phyloP scores from a whole-genome alignment of 345 rosid genomes.

The Xanthoceras sorbifolium region DNA sequence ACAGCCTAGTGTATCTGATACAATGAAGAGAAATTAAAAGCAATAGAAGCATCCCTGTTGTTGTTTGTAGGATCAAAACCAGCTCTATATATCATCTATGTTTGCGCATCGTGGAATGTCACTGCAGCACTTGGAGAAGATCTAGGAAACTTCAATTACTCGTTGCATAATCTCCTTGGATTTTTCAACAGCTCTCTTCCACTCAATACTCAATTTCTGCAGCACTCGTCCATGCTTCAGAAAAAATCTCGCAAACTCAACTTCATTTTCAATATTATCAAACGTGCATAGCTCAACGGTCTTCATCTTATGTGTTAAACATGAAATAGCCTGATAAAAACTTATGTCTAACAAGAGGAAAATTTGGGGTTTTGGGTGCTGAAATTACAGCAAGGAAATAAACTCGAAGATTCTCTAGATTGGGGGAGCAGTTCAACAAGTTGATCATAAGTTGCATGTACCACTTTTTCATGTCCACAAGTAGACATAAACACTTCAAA shows the following conservation, averaged over 20 bases:
- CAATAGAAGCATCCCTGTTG: too few species aligned
- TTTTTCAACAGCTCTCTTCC: background rate
- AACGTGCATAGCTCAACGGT: too few species aligned
- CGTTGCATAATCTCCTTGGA: background rate
- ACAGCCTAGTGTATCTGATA: too few species aligned
- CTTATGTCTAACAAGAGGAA: too few species aligned
- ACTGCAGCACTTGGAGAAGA: background rate
- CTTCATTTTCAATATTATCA: background rate
- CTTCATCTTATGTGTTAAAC: too few species aligned
- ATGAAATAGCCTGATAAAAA: too few species aligned
- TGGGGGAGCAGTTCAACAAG: slow-evolving; percentile 2
- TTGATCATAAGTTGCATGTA: background rate
- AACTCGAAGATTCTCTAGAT: background rate
- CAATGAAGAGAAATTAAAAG: too few species aligned
- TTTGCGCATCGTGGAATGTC: background rate
- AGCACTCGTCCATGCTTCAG: background rate
- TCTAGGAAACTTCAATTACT: background rate
- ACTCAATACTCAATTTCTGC: background rate
- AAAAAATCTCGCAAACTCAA: background rate
- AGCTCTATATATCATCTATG: too few species aligned
- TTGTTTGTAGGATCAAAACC: too few species aligned
- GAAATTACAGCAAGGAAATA: background rate
- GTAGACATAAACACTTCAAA: background rate
- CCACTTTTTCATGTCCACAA: background rate
- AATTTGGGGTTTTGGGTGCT: background rate